phyloP scores from a whole-genome alignment of 1,284 basidiomycete species.

The Leccinum angustisporum region DNA sequence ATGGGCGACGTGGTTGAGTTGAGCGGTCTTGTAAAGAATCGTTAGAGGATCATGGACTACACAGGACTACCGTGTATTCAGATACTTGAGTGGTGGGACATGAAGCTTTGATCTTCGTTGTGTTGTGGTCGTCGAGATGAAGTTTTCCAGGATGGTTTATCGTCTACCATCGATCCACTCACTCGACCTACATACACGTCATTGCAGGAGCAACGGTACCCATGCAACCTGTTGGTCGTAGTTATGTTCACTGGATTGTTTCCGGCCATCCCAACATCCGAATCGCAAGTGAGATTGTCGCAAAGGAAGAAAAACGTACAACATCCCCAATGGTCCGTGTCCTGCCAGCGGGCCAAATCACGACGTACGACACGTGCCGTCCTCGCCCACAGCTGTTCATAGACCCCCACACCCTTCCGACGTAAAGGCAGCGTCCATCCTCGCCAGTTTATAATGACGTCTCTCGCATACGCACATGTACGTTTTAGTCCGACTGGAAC shows the following conservation, averaged over 20 bases:
- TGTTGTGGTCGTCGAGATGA: background rate
- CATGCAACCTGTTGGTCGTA: background rate
- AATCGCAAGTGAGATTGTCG: constrained; percentile 14
- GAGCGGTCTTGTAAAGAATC: background rate
- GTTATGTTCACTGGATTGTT: background rate
- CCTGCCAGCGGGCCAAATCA: background rate
- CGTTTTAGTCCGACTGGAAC: background rate
- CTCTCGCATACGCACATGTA: background rate
- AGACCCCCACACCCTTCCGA: background rate
- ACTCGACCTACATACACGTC: background rate
- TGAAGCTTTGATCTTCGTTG: background rate
- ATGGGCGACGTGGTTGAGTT: constrained; percentile 35
- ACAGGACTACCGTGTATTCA: background rate
- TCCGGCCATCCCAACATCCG: background rate
- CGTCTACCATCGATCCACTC: background rate
- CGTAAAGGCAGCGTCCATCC: constrained; percentile 3
- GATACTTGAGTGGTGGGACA: background rate
- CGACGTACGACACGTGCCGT: constrained; percentile 3
- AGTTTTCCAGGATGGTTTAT: background rate
- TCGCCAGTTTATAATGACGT: background rate
- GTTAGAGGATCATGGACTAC: background rate
- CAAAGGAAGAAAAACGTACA: constrained; percentile 11
- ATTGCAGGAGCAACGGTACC: background rate
- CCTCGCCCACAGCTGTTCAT: background rate
- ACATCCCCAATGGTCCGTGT: background rate